phyloP scores from a whole-genome alignment of 768 basidiomycete genomes.

The Nevesoporus exiguus region DNA sequence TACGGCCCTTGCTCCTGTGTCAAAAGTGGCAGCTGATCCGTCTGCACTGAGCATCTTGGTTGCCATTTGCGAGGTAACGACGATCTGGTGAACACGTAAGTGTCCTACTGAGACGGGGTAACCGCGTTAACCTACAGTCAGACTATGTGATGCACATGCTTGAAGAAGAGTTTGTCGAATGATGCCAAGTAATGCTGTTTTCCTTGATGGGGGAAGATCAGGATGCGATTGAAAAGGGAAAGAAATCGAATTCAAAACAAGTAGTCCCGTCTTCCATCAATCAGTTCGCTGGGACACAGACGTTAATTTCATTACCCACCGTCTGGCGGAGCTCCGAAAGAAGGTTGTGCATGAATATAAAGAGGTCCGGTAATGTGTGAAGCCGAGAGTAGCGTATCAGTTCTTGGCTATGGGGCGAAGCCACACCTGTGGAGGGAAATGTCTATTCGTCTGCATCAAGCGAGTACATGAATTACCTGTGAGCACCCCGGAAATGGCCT shows the following conservation, averaged over 20 bases:
- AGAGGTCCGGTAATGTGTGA: constrained; percentile 49
- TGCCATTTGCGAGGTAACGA: constrained; percentile 65
- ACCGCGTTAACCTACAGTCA: constrained; percentile 42
- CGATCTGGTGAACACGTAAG: constrained; percentile 35
- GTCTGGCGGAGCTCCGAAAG: constrained; percentile 45
- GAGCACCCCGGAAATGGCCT: constrained; percentile 31
- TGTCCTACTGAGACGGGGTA: not conserved
- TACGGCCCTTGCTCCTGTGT: constrained; percentile 57
- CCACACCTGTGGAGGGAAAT: constrained; percentile 38
- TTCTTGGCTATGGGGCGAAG: constrained; percentile 30
- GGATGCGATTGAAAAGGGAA: constrained; percentile 59
- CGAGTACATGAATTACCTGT: constrained; percentile 19
- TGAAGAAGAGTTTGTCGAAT: constrained; percentile 53
- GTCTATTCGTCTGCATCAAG: constrained; percentile 7
- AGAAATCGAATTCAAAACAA: constrained; percentile 65
- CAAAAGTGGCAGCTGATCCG: constrained; percentile 62
- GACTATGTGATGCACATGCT: constrained; percentile 42
- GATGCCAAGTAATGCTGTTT: constrained; percentile 44
- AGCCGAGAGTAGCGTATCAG: constrained; percentile 31
- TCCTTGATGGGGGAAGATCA: constrained; percentile 37
- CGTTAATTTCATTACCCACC: constrained; percentile 35
- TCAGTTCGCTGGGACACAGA: constrained; percentile 9
- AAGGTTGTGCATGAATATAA: constrained; percentile 58
- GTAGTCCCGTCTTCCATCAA: constrained; percentile 42
- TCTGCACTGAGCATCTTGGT: constrained; percentile 65